Evolutionary conservation across 1,139 yeast species (phyloP).

Genomic region (Wickerhamomyces sp.): DNA sequence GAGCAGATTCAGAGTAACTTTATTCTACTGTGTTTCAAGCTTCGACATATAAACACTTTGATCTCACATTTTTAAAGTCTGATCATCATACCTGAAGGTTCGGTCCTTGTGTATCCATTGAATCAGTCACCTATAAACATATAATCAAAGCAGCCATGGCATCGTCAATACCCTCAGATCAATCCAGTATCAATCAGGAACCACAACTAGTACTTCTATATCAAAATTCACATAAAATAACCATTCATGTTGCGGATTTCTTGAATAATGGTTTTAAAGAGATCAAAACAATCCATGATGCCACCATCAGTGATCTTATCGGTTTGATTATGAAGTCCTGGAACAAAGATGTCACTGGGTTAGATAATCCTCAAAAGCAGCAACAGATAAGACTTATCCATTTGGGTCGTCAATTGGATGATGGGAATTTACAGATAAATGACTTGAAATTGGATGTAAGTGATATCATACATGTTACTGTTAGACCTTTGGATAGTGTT

Average conservation of each 20-base stretch:
- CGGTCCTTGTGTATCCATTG: no score
- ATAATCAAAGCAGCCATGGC: background rate
- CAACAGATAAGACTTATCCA: constrained; percentile 18
- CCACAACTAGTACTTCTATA: background rate
- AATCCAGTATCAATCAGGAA: background rate
- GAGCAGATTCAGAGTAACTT: no score
- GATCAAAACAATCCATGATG: background rate
- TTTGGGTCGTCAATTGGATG: constrained; percentile 14
- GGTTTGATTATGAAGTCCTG: constrained; percentile 1
- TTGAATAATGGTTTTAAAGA: background rate
- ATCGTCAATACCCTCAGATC: background rate
- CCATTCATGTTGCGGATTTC: background rate
- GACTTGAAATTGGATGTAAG: constrained; percentile 12
- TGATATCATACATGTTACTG: constrained; percentile 15
- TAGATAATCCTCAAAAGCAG: constrained; percentile 1
- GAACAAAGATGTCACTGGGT: background rate
- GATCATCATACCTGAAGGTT: no score
- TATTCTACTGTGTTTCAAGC: no score
- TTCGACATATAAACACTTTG: no score
- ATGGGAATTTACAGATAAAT: background rate
- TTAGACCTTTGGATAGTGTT: constrained; percentile 8
- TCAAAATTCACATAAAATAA: background rate
- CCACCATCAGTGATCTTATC: background rate
- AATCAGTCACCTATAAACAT: no score
- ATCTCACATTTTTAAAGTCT: no score